Percentiles rank a stretch among this genome's conserved stretches.
Evolutionary conservation across 306 rosid genomes (phyloP).

Genomic region (Citrullus mucosospermus): DNA sequence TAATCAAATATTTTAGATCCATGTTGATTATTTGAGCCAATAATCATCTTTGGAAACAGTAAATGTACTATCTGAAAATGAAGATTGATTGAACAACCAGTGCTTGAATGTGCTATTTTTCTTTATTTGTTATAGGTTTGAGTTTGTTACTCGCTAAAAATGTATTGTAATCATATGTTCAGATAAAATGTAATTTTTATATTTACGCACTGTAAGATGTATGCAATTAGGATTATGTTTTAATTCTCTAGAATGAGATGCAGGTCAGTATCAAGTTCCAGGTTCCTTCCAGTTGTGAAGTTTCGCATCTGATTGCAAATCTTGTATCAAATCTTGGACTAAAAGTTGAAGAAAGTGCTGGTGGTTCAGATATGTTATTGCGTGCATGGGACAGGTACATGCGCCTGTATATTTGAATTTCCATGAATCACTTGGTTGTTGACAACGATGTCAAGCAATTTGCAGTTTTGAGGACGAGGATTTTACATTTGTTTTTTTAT

Average conservation of each 20-base stretch:
- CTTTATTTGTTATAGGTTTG: neutral
- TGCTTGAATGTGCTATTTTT: neutral
- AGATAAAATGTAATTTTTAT: neutral
- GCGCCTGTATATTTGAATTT: neutral
- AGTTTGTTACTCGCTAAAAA: neutral
- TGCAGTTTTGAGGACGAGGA: neutral
- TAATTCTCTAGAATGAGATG: neutral
- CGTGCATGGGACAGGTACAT: constrained; percentile 83
- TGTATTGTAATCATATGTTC: neutral
- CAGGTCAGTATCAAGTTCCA: constrained; percentile 64
- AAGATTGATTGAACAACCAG: neutral
- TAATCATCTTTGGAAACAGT: neutral
- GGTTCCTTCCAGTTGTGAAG: constrained; percentile 65
- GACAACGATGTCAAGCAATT: neutral
- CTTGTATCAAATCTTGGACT: constrained; percentile 61
- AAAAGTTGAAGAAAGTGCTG: constrained; percentile 46
- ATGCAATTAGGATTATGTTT: neutral
- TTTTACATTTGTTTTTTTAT: neutral
- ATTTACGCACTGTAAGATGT: neutral
- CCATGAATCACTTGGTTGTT: neutral
- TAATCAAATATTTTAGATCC: neutral
- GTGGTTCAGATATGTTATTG: constrained; percentile 57
- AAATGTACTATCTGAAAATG: neutral
- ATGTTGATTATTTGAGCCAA: neutral
- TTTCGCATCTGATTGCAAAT: constrained; percentile 56